Base-by-base conservation (phyloP, 306 rosid genomes). In the Lotus japonicus region DNA sequence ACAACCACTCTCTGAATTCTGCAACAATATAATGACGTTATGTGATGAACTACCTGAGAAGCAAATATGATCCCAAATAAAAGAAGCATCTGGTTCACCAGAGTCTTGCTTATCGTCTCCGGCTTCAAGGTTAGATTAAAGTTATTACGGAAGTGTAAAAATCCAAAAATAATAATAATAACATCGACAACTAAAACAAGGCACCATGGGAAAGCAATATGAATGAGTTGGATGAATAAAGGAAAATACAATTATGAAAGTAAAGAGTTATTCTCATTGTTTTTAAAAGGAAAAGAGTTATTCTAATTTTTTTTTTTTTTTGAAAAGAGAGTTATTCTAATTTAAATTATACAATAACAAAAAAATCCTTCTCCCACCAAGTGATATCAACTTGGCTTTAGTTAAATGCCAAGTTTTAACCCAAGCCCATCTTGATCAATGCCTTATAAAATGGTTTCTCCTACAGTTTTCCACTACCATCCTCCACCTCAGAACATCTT, bases 81-180 rank as follows among this genome's bases (percentile, higher is more conserved):
- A 62, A 88, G 90, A 58, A 94, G 95, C 98, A 88, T 90, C 90
- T 94, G 95, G 85, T 94, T 94, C 90, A 94, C 98, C 92, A 94
- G 68, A 17, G 85, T 85, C 87, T 94, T 90, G 87, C 88, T 88
- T 81, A 90, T 81, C 50, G 96, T 88, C 86, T 94, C 97, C 61
- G 95, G 98, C 98, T 94, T 82, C 96, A 90, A 54, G 57, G 68
- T 73, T 78, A 74, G 77, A 75, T 43, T 70, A 68, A 68, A 82
- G 76, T 48, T 45, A 74, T 84, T 82, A 82, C 65, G 18, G 51
- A 59, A 78, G 78, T 68, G 61, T 33, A 71, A 63, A 71, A 55
- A 71, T 50, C 51, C 42, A 60, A 64, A 2, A 51, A 13, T 9
- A 42, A 71, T 7, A 52, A 63, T 15, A 56, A 56, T 11, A 68